Evolutionary conservation across 257 asterid species (phyloP), one percentile per base, ranked within the genome.

Genomic region (Jasminum sambac): DNA sequence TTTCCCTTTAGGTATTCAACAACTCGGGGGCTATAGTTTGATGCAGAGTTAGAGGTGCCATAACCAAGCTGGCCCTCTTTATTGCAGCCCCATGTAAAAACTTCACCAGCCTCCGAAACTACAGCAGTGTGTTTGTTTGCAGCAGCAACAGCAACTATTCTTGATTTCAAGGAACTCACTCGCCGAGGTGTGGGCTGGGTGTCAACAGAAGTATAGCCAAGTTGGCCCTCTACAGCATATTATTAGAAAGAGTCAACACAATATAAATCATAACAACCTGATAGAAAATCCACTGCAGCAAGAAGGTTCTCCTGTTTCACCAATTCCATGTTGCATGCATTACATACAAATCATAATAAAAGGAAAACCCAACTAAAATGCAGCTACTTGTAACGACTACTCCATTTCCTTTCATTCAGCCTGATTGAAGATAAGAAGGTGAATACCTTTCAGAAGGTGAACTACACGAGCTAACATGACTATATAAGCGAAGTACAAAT

Each of bases 1-100:
- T 84, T 95, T 24, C 98, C 98, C 85, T 90, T 91, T 84, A 95
- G 82, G 87, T 78, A 88, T 63, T 92, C 99, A 78, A 95, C 99
- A 63, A 90, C 80, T 82, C 98, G 83, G 9, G 99, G 99, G 70
- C 90, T 82, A 81, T 88, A 91, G 80, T 95, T 90, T 67, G 98
- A 91, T 59, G 99, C 97, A 6, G 99, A 91, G 75, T 95, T 95
- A 48, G 95, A 90, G 75, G 99, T 95, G 69, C 98, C 99, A 67
- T 95, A 95, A 71, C 99, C 99, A 65, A 95, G 97, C 85, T 95
- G 99, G 50, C 99, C 99, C 87, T 95, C 97, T 82, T 83, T 95
- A 80, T 95, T 95, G 92, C 98, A 91, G 46, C 99, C 99, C 99
- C 99, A 95, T 57, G 99, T 95, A 74, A 85, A 95, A 57, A 90